Evolutionary conservation across 1,284 basidiomycete genomes (phyloP), one percentile per base, ranked within the genome.

Genomic region (Meira miltonrushii): DNA sequence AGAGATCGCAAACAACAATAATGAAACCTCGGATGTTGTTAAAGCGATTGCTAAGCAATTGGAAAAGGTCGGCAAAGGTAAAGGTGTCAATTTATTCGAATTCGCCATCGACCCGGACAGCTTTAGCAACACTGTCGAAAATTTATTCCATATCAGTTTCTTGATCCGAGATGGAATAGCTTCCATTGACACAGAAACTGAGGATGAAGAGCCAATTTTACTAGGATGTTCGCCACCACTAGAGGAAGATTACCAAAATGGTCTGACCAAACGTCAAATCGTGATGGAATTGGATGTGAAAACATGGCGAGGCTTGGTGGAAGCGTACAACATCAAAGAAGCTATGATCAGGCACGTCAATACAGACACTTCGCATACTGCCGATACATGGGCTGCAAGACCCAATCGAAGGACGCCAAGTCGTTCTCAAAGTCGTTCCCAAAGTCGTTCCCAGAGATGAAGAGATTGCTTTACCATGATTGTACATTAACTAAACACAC

Each of bases 91-190:
- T 75, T 71, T 94, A 78, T 93, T 94, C 81, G 80, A 82, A 61
- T 89, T 95, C 71, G 84, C 92, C 50, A 81, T 93, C 62, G 92
- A 95, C 71, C 92, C 92, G 7, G 78, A 86, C 38, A 87, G 90
- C 68, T 95, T 91, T 72, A 87, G 87, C 0, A 92, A 95, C 76
- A 90, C 90, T 0, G 89, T 95, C 19, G 92, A 95, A 79, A 95
- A 95, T 74, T 81, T 94, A 19, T 95, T 95, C 77, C 90, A 94
- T 71, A 82, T 94, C 1, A 92, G 91, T 0, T 95, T 95, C 79
- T 82, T 93, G 55, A 88, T 95, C 52, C 83, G 88, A 48, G 90
- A 94, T 68, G 89, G 87, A 12, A 85, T 85, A 71, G 89, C 86
- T 50, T 85, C 66, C 4, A 58, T 78, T 21, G 53, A 64, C 7